These are phyloP conservation scores for Sanghuangporus baumii DNA, from an alignment of 1,284 basidiomycete species.

Conservation along the genomic window DNA sequence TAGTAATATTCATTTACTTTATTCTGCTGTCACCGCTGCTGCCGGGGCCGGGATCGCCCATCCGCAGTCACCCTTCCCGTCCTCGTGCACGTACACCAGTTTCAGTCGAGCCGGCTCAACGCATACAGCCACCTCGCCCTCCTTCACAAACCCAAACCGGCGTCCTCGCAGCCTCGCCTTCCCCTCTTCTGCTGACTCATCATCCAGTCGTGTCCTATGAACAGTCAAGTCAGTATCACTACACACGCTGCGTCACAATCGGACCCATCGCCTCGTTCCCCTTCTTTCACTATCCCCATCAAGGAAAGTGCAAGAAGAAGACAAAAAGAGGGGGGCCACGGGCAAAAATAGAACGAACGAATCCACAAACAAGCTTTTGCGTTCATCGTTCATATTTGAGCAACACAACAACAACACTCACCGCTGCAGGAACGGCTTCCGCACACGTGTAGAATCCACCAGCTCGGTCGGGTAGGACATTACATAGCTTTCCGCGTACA, in stretches of 20 bases:
- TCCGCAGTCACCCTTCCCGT: slow-evolving; percentile 41
- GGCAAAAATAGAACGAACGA: neutral
- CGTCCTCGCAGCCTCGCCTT: neutral
- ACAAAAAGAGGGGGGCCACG: neutral
- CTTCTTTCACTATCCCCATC: neutral
- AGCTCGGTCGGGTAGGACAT: slow-evolving; percentile 69
- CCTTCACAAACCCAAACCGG: slow-evolving; percentile 1
- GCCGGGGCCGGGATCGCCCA: neutral
- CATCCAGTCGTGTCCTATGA: slow-evolving; percentile 12
- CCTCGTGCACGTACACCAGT: slow-evolving; percentile 63
- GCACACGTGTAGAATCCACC: slow-evolving; percentile 38
- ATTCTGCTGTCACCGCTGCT: no score
- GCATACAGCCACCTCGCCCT: slow-evolving; percentile 45
- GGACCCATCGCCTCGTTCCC: neutral
- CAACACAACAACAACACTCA: neutral
- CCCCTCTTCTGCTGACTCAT: slow-evolving; percentile 3
- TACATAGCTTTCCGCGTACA: slow-evolving; percentile 85
- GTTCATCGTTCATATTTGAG: neutral
- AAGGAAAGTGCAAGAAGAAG: neutral
- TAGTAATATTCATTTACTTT: neutral
- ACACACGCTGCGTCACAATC: neutral
- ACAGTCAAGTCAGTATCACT: neutral
- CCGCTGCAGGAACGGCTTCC: slow-evolving; percentile 23
- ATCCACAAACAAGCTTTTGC: neutral
- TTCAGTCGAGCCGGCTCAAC: slow-evolving; percentile 66